phyloP scores from a whole-genome alignment of 768 basidiomycete genomes.

The Hericium rajendrae region DNA sequence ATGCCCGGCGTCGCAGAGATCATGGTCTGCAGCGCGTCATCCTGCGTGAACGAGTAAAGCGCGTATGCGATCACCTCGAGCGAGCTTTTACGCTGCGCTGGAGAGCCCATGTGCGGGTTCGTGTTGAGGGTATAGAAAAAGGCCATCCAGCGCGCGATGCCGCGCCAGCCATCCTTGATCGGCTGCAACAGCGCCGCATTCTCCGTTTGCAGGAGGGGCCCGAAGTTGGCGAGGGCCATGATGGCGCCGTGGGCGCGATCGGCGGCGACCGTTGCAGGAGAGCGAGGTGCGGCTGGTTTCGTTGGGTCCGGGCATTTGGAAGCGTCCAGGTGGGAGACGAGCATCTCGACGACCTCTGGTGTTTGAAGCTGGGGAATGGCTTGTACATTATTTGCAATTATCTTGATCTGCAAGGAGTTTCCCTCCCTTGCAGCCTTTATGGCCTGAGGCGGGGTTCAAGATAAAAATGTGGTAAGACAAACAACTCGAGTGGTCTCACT shows the following conservation, averaged over 20 bases:
- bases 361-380: not conserved
- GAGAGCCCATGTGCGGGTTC: slow-evolving; percentile 9
- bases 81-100: slow-evolving; percentile 13
- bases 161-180: slow-evolving; percentile 25
- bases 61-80: slow-evolving; percentile 22
- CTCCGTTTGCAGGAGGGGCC: slow-evolving; percentile 15
- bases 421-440: not conserved
- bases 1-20: slow-evolving; percentile 24
- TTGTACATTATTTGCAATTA: not conserved
- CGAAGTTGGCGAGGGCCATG: slow-evolving; percentile 25
- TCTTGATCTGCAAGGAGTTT: not conserved
- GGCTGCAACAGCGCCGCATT: slow-evolving; percentile 14
- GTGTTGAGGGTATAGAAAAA: slow-evolving; percentile 24
- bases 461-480: not conserved
- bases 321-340: not conserved
- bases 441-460: not conserved
- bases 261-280: slow-evolving; percentile 2
- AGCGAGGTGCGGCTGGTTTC: not conserved
- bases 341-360: not conserved
- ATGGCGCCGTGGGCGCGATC: slow-evolving; percentile 25
- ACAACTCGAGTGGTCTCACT: not conserved
- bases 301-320: not conserved
- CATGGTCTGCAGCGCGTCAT: slow-evolving; percentile 19
- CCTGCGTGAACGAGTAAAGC: slow-evolving; percentile 22
- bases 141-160: slow-evolving; percentile 28